phyloP scores from a whole-genome alignment of 169 alveolate genomes.

The Theileria annulata region DNA sequence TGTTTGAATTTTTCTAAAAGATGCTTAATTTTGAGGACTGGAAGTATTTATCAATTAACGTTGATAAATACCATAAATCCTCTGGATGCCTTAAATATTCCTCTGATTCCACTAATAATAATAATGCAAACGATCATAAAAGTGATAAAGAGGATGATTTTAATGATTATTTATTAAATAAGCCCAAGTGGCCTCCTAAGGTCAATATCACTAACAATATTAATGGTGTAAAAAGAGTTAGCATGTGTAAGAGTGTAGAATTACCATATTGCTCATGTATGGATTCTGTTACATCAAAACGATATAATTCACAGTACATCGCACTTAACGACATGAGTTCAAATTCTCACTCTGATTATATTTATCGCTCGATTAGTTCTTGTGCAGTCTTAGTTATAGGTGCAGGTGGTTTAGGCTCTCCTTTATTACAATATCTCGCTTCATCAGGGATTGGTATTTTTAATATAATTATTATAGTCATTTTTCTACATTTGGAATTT shows the following conservation, averaged over 20 bases:
- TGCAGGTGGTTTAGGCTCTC: conserved; percentile 98
- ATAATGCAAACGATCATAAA: neutral
- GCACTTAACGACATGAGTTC: conserved; percentile 45
- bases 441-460: conserved; percentile 96
- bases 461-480: neutral
- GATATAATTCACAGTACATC: conserved; percentile 49
- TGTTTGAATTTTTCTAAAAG: neutral
- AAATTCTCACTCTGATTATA: neutral
- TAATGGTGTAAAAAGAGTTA: neutral
- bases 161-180: conserved; percentile 14
- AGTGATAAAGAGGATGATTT: neutral
- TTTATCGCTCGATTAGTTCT: conserved; percentile 40
- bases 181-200: conserved; percentile 36
- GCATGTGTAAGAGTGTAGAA: conserved; percentile 5
- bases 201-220: neutral
- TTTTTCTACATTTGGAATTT: neutral
- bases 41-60: neutral
- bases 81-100: neutral
- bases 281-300: conserved; percentile 22
- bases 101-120: neutral
- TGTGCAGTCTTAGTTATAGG: conserved; percentile 93
- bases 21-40: conserved; percentile 8
- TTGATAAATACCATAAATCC: neutral
- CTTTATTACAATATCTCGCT: conserved; percentile 90
- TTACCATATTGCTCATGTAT: conserved; percentile 57